Base-by-base conservation (phyloP, 257 asterid genomes). In the Solanum neorickii region DNA sequence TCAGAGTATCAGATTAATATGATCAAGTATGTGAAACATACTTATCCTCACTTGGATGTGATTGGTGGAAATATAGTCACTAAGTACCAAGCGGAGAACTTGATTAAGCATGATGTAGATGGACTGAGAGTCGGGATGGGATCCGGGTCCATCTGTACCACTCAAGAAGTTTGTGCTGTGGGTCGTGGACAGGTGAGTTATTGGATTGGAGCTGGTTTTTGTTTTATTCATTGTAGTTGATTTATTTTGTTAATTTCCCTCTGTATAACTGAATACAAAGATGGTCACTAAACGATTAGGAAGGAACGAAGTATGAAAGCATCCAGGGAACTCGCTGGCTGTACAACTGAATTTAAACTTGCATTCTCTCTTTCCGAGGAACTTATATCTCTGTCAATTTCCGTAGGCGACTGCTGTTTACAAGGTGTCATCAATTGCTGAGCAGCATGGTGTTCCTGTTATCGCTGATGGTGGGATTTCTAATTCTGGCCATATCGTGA, bases 111-210 rank as follows among this genome's bases (percentile, higher is more conserved):
- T 0, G 98, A 96, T 8, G 98, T 92, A 42, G 99, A 96, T 90
- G 98, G 99, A 14, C 86, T 95, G 87, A 94, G 99, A 89, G 98
- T 96, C 87, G 99, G 98, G 86, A 96, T 96, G 99, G 99, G 99
- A 35, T 96, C 98, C 4, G 98, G 98, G 84, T 95, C 98, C 83
- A 95, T 96, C 77, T 96, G 98, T 88, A 96, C 99, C 80, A 96
- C 99, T 25, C 99, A 95, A 87, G 98, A 96, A 90, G 99, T 25
- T 29, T 80, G 85, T 95, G 98, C 41, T 96, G 96, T 96, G 49
- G 99, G 99, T 21, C 98, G 99, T 12, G 99, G 99, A 69, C 99
- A 96, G 97, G 98, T 96, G 85, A 66, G 25, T 44, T 73, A 68
- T 69, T 69, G 12, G 76, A 59, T 12, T 12, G 12, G 76, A 68